phyloP scores from a whole-genome alignment of 176 grass and related monocot genomes.

The Carex littledalei region DNA sequence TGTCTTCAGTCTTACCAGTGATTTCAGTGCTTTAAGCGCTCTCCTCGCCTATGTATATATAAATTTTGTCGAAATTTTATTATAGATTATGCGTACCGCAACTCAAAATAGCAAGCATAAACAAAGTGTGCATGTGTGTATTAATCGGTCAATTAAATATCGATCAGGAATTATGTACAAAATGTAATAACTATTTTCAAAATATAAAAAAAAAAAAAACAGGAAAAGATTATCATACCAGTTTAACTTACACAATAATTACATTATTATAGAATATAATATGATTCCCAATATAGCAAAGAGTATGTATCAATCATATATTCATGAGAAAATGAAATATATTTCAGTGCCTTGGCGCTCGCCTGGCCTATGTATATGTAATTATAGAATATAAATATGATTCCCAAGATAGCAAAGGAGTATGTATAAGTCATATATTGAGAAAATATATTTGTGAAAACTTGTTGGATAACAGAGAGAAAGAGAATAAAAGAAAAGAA shows the following conservation, averaged over 20 bases:
- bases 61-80: not conserved
- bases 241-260: slow-evolving; percentile 31
- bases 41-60: slow-evolving; percentile 41
- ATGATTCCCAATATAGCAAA: not conserved
- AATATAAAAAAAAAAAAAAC: not conserved
- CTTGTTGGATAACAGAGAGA: not conserved
- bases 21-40: slow-evolving; percentile 30
- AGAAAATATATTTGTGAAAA: not conserved
- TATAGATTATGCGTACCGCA: not conserved
- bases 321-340: no score
- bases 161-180: slow-evolving; percentile 12
- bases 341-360: slow-evolving; percentile 30
- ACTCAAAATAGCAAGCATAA: not conserved
- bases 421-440: not conserved
- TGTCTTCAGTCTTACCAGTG: slow-evolving; percentile 43
- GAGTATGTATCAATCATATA: not conserved
- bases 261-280: slow-evolving; percentile 28
- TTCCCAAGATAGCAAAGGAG: not conserved
- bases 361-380: slow-evolving; percentile 39
- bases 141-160: slow-evolving; percentile 25
- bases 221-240: slow-evolving; percentile 23
- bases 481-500: not conserved
- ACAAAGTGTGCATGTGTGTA: not conserved
- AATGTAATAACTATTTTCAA: not conserved
- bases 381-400: not conserved